phyloP scores from a whole-genome alignment of 1,284 basidiomycete species.

The Coriolopsis trogii region DNA sequence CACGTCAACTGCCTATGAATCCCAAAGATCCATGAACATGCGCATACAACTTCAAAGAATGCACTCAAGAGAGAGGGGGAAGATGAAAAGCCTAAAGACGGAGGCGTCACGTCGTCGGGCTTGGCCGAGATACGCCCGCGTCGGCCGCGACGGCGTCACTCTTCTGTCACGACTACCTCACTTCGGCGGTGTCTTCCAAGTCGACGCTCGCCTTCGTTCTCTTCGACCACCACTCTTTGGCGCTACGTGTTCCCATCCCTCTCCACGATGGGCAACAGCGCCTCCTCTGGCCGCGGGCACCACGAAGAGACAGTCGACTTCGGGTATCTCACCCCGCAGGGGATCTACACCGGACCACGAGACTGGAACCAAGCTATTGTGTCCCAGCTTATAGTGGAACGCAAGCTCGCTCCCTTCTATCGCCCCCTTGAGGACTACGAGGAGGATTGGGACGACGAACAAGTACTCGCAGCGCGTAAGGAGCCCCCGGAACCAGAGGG shows the following conservation, averaged over 20 bases:
- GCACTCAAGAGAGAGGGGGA: background rate
- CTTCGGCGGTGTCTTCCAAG: slow-evolving; percentile 19
- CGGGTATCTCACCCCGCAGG: slow-evolving; percentile 86
- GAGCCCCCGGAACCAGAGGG: slow-evolving; percentile 53
- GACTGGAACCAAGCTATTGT: slow-evolving; percentile 93
- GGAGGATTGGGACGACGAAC: slow-evolving; percentile 82
- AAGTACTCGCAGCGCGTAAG: slow-evolving; percentile 78
- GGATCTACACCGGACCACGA: slow-evolving; percentile 83
- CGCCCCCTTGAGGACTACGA: slow-evolving; percentile 93
- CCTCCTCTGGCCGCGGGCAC: slow-evolving; percentile 69
- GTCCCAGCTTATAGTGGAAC: slow-evolving; percentile 84
- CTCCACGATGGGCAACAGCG: slow-evolving; percentile 74
- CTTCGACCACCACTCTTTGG: slow-evolving; percentile 14
- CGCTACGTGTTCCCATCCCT: slow-evolving; percentile 3
- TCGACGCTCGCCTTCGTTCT: slow-evolving; percentile 11
- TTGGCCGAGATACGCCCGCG: slow-evolving; percentile 10
- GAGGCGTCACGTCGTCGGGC: slow-evolving; percentile 4
- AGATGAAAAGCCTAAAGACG: background rate
- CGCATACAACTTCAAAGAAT: too few species aligned
- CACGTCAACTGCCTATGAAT: too few species aligned
- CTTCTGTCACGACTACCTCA: slow-evolving; percentile 24
- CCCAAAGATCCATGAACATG: too few species aligned
- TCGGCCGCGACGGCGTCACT: slow-evolving; percentile 13
- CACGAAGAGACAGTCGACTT: slow-evolving; percentile 82
- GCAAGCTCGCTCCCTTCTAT: slow-evolving; percentile 94